Evolutionary conservation across 2,329 filamentous ascomycete species (phyloP).

Genomic region (Xylaria sp.): DNA sequence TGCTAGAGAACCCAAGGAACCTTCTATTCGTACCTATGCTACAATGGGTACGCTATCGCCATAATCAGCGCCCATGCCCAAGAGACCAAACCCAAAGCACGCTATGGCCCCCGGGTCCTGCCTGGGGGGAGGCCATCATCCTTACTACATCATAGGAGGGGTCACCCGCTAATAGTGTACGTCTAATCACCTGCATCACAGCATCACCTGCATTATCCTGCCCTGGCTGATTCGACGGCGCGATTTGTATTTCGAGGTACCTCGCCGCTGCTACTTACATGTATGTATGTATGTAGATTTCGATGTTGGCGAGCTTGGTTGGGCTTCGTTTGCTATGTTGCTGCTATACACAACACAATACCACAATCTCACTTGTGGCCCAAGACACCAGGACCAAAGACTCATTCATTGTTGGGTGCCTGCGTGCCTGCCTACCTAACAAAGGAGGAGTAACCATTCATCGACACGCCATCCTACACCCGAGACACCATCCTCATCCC

Average conservation of each 20-base stretch:
- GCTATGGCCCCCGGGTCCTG: conserved; percentile 1
- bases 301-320: background rate
- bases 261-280: no score
- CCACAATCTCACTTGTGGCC: background rate
- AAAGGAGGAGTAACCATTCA: background rate
- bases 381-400: background rate
- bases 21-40: no score
- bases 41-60: background rate
- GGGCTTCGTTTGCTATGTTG: background rate
- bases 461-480: conserved; percentile 14
- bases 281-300: background rate
- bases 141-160: conserved; percentile 23
- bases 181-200: conserved; percentile 1
- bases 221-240: conserved; percentile 26
- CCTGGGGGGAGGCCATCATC: conserved; percentile 3
- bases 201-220: conserved; percentile 23
- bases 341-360: background rate
- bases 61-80: conserved; percentile 9
- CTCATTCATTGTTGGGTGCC: background rate
- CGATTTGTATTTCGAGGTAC: conserved; percentile 21
- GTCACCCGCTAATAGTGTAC: conserved; percentile 17
- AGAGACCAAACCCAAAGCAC: background rate
- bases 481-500: conserved; percentile 10
- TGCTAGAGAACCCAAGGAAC: no score
- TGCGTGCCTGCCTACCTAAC: background rate